Base-by-base conservation (phyloP, 345 rosid genomes). In the Hibiscus trionum region DNA sequence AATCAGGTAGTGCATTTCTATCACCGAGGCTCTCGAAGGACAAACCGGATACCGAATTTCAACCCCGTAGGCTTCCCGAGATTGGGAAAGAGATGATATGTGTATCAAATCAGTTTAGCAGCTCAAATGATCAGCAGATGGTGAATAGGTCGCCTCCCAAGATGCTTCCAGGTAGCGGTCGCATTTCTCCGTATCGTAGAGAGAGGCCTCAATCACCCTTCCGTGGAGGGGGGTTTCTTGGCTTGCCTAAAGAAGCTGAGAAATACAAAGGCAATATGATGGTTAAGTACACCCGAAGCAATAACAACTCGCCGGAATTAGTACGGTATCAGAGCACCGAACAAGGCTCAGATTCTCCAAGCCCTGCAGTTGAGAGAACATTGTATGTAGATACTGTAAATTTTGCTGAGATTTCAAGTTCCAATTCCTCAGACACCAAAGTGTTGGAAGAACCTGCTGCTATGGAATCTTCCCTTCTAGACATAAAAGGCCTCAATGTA, bases 301-400 rank as follows among this genome's bases (percentile, higher is more conserved):
- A 77, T 66, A 78, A 87, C 80, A 75, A 14, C 64, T 87, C 83
- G 49, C 86, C 82, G 75, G 96, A 88, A 74, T 74, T 88, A 49
- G 67, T 70, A 21, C 66, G 75, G 7, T 73, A 42, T 27, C 76
- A 47, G 69, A 65, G 75, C 66, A 65, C 75, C 66, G 85, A 73
- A 72, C 78, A 27, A 58, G 79, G 83, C 26, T 76, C 79, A 29
- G 71, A 70, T 74, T 84, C 85, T 0, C 52, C 4, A 19, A 87
- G 82, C 77, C 89, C 88, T 27, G 68, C 82, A 47, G 73, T 75
- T 55, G 97, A 87, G 84, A 90, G 83, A 79, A 86, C 91, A 4
- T 49, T 87, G 67, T 79, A 88, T 79, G 83, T 91, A 1, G 90
- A 93, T 76, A 81, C 88, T 8, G 85, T 80, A 73, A 84, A 82